Percentiles rank a stretch among this genome's conserved stretches.
Evolutionary conservation across 163 green algal genomes (phyloP).

Genomic region (Prototheca wickerhamii): DNA sequence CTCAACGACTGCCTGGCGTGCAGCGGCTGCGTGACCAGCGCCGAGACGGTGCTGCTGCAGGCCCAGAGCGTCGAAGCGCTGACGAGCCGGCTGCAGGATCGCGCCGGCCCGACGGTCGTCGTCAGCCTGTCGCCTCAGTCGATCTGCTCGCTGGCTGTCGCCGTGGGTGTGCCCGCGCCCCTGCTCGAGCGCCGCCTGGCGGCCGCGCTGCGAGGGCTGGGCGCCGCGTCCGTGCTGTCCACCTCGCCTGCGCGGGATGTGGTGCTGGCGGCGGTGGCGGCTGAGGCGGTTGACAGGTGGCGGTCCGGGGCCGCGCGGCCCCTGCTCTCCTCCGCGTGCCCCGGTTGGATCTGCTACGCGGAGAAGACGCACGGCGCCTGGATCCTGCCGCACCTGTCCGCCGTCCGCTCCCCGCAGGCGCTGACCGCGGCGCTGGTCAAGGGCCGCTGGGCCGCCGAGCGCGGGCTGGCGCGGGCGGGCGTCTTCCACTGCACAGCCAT

Average conservation of each 20-base stretch:
- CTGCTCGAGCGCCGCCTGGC: constrained; percentile 22
- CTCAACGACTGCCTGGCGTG: constrained; percentile 97
- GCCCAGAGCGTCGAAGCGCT: constrained; percentile 78
- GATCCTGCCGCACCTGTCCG: constrained; percentile 77
- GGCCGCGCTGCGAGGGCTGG: constrained; percentile 52
- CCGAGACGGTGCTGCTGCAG: constrained; percentile 88
- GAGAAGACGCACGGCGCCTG: constrained; percentile 89
- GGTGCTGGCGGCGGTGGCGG: constrained; percentile 67
- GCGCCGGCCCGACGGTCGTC: constrained; percentile 52
- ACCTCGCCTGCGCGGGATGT: constrained; percentile 54
- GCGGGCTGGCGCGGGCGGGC: constrained; percentile 9
- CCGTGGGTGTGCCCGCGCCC: constrained; percentile 23
- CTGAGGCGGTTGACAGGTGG: constrained; percentile 74
- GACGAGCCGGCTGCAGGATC: constrained; percentile 38
- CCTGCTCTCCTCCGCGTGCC: constrained; percentile 74
- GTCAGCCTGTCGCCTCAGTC: constrained; percentile 82
- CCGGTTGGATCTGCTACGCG: constrained; percentile 97
- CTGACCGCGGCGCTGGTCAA: constrained; percentile 81
- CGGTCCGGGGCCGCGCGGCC: constrained; percentile 31
- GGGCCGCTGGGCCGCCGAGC: constrained; percentile 9
- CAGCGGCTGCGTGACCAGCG: constrained; percentile 89
- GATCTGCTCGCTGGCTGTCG: constrained; percentile 56
- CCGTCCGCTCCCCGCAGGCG: constrained; percentile 65
- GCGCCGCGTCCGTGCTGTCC: constrained; percentile 68
- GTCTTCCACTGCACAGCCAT: constrained; percentile 83